Evolutionary conservation across 495 filamentous ascomycete species (phyloP), one percentile per base, ranked within the genome.

Genomic region (Podospora pseudoanserina): DNA sequence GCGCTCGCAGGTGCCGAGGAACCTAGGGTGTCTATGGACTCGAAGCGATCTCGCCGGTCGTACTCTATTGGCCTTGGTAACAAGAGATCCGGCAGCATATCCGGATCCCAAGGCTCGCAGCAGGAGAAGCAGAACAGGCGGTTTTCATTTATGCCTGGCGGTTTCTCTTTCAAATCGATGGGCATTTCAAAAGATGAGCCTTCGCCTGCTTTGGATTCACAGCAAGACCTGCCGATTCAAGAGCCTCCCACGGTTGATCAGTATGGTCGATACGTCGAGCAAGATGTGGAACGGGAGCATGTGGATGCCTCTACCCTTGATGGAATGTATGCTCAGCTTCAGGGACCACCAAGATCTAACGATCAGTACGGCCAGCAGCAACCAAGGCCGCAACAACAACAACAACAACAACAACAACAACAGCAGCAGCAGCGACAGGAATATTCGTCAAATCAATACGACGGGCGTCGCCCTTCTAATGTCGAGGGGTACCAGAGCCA

Each of bases 141-240:
- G n/a, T 94, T 93, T 77, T 96, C 92, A 2, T 86, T 99, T 59
- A 82, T 98, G 16, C 92, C 92, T 0, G 76, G 84, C 5, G 89
- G 86, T 5, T 91, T 95, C 76, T 94, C 91, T 23, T 79, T 87
- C 76, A 89, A 86, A 73, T 80, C 82, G 2, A 83, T 84, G 65
- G 84, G 78, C 23, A 77, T 84, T 71, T 75, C 82, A 70, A 84
- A 81, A 70, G 83, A 86, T 19, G 77, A 83, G 15, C 67, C 73
- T 4, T 71, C 77, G 2, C 75, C 76, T 3, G 71, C 78, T 58
- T 68, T 65, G 13, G 80, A 81, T 15, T 84, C 78, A 5, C 82
- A 82, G 64, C 76, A 80, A 49, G 78, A 83, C 66, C 73, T 81
- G 32, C 82, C 79, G 0, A 84, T 83, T 56, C 82, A 85, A 67